phyloP scores from a whole-genome alignment of 352 stramenopile species.

The Globisporangium paroecandrum region DNA sequence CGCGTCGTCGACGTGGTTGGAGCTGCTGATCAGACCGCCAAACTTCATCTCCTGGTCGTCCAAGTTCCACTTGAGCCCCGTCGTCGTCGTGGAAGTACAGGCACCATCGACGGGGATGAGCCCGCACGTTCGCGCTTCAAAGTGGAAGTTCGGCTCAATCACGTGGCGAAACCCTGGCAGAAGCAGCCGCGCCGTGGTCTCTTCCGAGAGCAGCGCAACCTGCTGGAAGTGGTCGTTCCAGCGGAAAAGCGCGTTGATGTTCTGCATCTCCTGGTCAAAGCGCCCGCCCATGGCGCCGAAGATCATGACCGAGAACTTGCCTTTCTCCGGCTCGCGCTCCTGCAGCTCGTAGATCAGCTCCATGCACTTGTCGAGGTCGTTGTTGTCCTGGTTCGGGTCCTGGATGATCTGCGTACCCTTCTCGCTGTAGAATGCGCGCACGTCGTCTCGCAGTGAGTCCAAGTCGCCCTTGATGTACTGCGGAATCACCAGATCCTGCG shows the following conservation, averaged over 20 bases:
- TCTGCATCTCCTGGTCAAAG: conserved; percentile 98
- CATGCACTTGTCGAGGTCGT: conserved; percentile 95
- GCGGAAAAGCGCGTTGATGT: conserved; percentile 90
- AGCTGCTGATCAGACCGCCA: conserved; percentile 81
- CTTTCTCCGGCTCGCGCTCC: conserved; percentile 12
- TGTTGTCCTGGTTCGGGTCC: conserved; percentile 88
- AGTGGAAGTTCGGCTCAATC: conserved; percentile 80
- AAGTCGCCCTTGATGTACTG: conserved; percentile 95
- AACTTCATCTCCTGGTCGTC: conserved; percentile 62
- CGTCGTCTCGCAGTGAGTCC: conserved; percentile 89
- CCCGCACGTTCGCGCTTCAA: conserved; percentile 92
- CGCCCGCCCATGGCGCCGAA: conserved; percentile 95
- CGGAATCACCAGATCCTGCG: conserved; percentile 53
- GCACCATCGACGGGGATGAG: conserved; percentile 89
- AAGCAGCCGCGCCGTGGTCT: conserved; percentile 88
- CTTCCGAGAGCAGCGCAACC: conserved; percentile 87
- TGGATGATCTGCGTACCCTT: conserved; percentile 62
- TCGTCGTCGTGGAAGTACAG: conserved; percentile 81
- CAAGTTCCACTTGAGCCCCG: conserved; percentile 90
- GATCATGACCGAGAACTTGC: conserved; percentile 76
- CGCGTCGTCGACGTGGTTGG: conserved; percentile 64
- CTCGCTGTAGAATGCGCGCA: conserved; percentile 81
- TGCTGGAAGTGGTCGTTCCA: conserved; percentile 81
- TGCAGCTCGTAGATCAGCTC: conserved; percentile 54
- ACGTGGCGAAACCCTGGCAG: conserved; percentile 48